Base-by-base conservation (phyloP, 495 filamentous ascomycete genomes). In the Niebla homalea region DNA sequence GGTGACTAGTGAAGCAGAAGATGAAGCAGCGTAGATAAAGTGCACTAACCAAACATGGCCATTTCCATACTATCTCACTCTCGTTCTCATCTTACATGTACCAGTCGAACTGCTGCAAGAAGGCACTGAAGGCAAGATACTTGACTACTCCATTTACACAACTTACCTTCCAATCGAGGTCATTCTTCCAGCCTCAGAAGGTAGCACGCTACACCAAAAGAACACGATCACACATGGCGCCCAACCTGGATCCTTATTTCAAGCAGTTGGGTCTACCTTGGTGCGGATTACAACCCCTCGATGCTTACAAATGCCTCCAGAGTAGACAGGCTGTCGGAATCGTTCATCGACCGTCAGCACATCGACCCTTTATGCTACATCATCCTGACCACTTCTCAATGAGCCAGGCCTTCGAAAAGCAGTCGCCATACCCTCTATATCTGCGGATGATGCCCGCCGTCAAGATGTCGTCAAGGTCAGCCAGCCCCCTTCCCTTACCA, bases 361-460 rank as follows among this genome's bases (percentile, higher is more conserved):
- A 42, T 23, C 14, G 14, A 16, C 36, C 23, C 25, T 20, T 26
- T 2, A 26, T 36, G 37, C 26, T 43, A 35, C 46, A 51, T 39
- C n/a, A 18, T 39, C 38, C 26, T 46, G 20, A 15, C 35, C 7
- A 19, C 18, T 43, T 16, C 48, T 43, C 32, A 56, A 42, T 48
- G 19, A 37, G 49, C 23, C 50, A 81, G 77, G 77, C 57, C 79
- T 98, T 46, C 75, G 85, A 56, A 78, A 86, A 65, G 92, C 92
- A 40, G 90, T 99, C 51, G 89, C 89, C 37, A 99, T 99, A 53
- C 92, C 93, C 5, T 97, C 92, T 40, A 69, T 99, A 57, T 96
- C 89, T 18, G 85, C 90, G 2, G 89, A 95, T 50, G 87, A 90
- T 57, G 81, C 81, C 56, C 82, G 87, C 61, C 79, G 92, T 36